These are phyloP conservation scores for Pseudozyma thailandica DNA, from an alignment of 1,284 basidiomycete species.

Conservation along the genomic window DNA sequence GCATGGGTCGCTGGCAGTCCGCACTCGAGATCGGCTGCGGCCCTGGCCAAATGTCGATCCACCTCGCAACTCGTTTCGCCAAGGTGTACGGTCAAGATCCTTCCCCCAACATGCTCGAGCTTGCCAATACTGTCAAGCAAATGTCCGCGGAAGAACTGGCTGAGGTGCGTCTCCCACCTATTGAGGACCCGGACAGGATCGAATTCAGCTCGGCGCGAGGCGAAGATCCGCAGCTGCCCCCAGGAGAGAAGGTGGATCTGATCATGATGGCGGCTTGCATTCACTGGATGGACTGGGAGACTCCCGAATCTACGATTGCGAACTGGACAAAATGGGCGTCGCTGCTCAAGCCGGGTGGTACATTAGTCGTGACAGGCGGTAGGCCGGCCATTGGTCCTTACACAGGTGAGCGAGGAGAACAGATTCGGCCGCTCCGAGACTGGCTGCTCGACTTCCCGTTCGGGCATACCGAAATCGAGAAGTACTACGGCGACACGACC, in stretches of 20 bases:
- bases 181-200: slow-evolving; percentile 29
- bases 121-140: slow-evolving; percentile 44
- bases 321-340: slow-evolving; percentile 43
- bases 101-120: slow-evolving; percentile 44
- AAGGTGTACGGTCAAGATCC: slow-evolving; percentile 41
- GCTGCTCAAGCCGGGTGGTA: slow-evolving; percentile 42
- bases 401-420: slow-evolving; percentile 27
- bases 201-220: slow-evolving; percentile 29
- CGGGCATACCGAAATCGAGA: slow-evolving; percentile 21
- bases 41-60: slow-evolving; percentile 46
- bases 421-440: slow-evolving; percentile 36
- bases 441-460: slow-evolving; percentile 40
- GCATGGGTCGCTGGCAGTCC: slow-evolving; percentile 24
- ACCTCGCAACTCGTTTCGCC: slow-evolving; percentile 38
- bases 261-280: slow-evolving; percentile 50
- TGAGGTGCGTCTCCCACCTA: slow-evolving; percentile 21
- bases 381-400: slow-evolving; percentile 41
- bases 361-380: slow-evolving; percentile 30
- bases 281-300: slow-evolving; percentile 50
- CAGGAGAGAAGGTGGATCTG: slow-evolving; percentile 38
- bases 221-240: slow-evolving; percentile 35
- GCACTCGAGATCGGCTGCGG: slow-evolving; percentile 48
- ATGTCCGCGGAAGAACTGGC: slow-evolving; percentile 40
- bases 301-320: slow-evolving; percentile 7
- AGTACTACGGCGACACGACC: slow-evolving; percentile 12